phyloP scores from a whole-genome alignment of 1,284 basidiomycete genomes.

The Phellopilus nigrolimitatus region DNA sequence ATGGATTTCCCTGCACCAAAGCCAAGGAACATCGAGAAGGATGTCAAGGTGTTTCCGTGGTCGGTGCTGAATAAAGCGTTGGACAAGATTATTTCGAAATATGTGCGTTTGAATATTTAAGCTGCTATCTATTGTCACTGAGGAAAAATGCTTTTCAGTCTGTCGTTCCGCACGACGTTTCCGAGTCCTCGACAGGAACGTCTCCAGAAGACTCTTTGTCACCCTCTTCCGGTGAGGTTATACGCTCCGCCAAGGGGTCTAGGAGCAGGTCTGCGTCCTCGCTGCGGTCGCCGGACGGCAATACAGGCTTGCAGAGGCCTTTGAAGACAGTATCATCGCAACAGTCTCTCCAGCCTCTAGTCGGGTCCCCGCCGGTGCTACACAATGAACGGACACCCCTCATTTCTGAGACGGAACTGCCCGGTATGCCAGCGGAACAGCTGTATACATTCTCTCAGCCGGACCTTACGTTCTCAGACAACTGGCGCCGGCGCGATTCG shows the following conservation, averaged over 20 bases:
- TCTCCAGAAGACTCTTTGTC: neutral
- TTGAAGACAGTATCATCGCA: neutral
- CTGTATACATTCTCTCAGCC: neutral
- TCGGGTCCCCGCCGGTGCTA: neutral
- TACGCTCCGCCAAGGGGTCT: neutral
- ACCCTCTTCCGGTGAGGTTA: neutral
- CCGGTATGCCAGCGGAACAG: neutral
- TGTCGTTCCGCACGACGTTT: conserved; percentile 8
- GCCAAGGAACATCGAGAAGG: conserved; percentile 96
- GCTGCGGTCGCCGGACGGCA: neutral
- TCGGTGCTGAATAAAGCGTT: conserved; percentile 73
- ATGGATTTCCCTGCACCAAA: conserved; percentile 95
- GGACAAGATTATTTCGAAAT: conserved; percentile 93
- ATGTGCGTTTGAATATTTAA: conserved; percentile 53
- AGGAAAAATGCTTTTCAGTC: conserved; percentile 3
- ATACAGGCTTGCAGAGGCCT: neutral
- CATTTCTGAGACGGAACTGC: conserved; percentile 3
- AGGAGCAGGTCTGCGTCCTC: conserved; percentile 1
- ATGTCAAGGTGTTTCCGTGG: conserved; percentile 98
- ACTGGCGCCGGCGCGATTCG: conserved; percentile 13
- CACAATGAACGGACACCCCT: neutral
- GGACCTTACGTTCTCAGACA: conserved; percentile 2
- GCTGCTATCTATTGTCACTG: neutral
- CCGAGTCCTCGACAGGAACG: neutral
- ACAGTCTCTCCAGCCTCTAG: conserved; percentile 1